A percentile compares a stretch with the other conserved stretches of the same genome.
phyloP scores from a whole-genome alignment of 352 stramenopile genomes.

The Phytophthora sp. region DNA sequence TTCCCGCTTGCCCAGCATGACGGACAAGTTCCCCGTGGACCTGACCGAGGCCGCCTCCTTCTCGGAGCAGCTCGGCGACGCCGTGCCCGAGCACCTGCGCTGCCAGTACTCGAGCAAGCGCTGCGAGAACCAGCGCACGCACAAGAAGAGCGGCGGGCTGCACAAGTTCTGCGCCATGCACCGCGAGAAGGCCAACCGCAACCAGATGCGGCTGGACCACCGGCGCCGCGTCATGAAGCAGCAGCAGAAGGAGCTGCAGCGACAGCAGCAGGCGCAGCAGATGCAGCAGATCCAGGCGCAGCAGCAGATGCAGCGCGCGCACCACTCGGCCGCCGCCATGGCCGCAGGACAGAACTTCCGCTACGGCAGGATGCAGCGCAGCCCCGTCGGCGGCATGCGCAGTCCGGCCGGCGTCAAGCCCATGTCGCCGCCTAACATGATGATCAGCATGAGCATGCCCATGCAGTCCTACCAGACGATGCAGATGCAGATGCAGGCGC shows the following conservation, averaged over 20 bases:
- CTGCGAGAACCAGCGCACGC: conserved; percentile 58
- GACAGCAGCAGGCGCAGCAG: conserved; percentile 44
- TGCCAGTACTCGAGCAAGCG: conserved; percentile 80
- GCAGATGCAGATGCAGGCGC: not conserved
- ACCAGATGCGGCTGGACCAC: conserved; percentile 75
- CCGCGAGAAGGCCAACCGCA: conserved; percentile 73
- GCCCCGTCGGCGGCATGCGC: conserved; percentile 6
- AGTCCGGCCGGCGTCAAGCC: conserved; percentile 13
- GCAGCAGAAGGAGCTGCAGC: conserved; percentile 47
- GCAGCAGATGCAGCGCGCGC: conserved; percentile 28
- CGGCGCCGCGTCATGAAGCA: conserved; percentile 59
- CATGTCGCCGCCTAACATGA: conserved; percentile 35
- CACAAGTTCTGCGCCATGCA: conserved; percentile 81
- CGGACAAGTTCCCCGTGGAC: conserved; percentile 24
- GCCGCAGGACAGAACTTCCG: conserved; percentile 40
- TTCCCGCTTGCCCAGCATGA: conserved; percentile 18
- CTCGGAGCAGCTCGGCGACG: conserved; percentile 15
- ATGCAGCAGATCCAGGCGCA: conserved; percentile 36
- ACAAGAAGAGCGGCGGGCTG: conserved; percentile 73
- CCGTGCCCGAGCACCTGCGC: conserved; percentile 43
- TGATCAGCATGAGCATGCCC: conserved; percentile 22
- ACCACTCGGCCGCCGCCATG: conserved; percentile 24
- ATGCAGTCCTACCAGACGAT: conserved; percentile 18
- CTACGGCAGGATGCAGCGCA: conserved; percentile 25
- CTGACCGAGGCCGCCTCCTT: conserved; percentile 4